Conservation (phyloP, 768 basidiomycete genomes). For the Albatrellus ellisii region DNA sequence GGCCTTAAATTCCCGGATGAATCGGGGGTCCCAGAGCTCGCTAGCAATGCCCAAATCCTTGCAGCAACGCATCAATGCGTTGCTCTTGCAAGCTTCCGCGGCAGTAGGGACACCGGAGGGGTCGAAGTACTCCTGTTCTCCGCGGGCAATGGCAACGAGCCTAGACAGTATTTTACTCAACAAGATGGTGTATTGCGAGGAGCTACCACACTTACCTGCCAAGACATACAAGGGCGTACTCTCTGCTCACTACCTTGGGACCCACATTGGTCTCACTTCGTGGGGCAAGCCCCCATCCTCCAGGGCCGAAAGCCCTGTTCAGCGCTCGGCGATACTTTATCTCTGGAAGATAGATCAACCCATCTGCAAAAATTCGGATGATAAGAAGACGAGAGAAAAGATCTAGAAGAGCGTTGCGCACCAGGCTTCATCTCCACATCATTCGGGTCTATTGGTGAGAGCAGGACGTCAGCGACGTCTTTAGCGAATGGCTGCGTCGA, state of each 20-base stretch:
- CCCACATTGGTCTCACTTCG: conserved; percentile 85
- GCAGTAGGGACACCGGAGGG: conserved; percentile 85
- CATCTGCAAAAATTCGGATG: conserved; percentile 38
- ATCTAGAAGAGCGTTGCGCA: conserved; percentile 21
- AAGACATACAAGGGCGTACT: conserved; percentile 89
- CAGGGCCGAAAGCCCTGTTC: conserved; percentile 91
- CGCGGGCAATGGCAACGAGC: conserved; percentile 80
- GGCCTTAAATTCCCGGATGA: conserved; percentile 86
- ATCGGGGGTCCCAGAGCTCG: conserved; percentile 96
- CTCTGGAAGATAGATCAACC: conserved; percentile 89
- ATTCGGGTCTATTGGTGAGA: conserved; percentile 57
- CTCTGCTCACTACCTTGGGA: conserved; percentile 77
- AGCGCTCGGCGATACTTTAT: conserved; percentile 91
- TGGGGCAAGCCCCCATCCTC: conserved; percentile 94
- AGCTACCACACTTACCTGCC: conserved; percentile 50
- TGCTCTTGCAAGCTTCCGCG: conserved; percentile 90
- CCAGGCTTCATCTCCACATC: conserved; percentile 96
- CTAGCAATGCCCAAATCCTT: conserved; percentile 94
- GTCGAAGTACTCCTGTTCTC: conserved; percentile 96
- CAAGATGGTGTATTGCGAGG: neutral
- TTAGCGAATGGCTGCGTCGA: conserved; percentile 64
- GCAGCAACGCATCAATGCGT: conserved; percentile 94
- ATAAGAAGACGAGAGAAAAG: neutral
- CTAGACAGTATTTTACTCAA: conserved; percentile 24
- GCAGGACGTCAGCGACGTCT: conserved; percentile 58